These are phyloP conservation scores for Fomitopsis betulina DNA, from an alignment of 1,284 basidiomycete genomes.

Conservation along the genomic window DNA sequence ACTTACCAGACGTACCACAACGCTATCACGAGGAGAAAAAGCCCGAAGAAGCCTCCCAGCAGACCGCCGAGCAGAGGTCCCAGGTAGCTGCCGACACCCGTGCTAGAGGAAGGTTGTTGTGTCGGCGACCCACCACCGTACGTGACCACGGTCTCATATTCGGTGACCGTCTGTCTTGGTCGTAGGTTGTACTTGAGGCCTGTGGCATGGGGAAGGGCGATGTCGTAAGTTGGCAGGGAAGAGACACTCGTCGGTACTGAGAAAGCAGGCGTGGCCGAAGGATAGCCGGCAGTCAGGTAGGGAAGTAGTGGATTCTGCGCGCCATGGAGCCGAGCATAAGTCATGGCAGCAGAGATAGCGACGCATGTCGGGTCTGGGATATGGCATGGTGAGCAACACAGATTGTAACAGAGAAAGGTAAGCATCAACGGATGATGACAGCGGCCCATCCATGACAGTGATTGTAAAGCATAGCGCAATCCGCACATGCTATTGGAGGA, in stretches of 20 bases:
- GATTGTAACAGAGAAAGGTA: neutral
- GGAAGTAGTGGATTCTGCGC: neutral
- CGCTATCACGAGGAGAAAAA: constrained; percentile 18
- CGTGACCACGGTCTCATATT: neutral
- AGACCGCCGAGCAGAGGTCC: constrained; percentile 24
- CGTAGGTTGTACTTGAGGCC: neutral
- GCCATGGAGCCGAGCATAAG: neutral
- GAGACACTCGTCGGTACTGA: neutral
- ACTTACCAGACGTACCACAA: constrained; percentile 24
- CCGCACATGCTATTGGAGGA: too few relatives aligned
- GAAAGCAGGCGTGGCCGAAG: neutral
- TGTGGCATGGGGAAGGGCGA: neutral
- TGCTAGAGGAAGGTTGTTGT: neutral
- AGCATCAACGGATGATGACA: neutral
- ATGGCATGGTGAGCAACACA: neutral
- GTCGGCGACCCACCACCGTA: neutral
- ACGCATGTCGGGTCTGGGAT: neutral
- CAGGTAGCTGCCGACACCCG: constrained; percentile 7
- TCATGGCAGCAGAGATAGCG: neutral
- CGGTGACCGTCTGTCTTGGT: neutral
- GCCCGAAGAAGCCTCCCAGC: constrained; percentile 26
- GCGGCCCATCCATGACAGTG: too few relatives aligned
- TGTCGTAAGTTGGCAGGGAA: neutral
- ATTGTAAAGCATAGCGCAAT: too few relatives aligned
- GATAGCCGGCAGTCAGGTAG: neutral